Conservation (phyloP, 805 yeast genomes). For the Naumovozyma baii region DNA sequence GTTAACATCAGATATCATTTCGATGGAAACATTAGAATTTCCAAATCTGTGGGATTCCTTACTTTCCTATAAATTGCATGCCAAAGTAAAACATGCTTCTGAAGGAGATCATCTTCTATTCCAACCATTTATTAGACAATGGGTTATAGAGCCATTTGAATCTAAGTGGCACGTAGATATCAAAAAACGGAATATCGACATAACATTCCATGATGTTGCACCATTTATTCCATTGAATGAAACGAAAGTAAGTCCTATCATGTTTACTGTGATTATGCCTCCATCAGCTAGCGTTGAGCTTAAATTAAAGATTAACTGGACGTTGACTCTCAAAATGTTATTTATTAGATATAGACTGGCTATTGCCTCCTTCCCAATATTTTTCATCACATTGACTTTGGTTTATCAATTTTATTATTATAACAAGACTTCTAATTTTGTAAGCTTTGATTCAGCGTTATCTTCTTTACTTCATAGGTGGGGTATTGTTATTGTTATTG, state of each 20-base stretch:
- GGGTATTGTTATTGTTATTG: slow-evolving; percentile 16
- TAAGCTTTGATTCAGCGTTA: slow-evolving; percentile 41
- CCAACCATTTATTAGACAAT: slow-evolving; percentile 61
- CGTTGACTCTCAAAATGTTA: slow-evolving; percentile 50
- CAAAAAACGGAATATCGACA: slow-evolving; percentile 30
- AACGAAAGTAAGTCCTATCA: slow-evolving; percentile 13
- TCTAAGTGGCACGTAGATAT: slow-evolving; percentile 68
- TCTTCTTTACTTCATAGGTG: slow-evolving; percentile 26
- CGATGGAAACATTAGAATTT: slow-evolving; percentile 14
- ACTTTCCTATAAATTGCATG: slow-evolving; percentile 15
- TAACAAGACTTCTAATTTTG: slow-evolving; percentile 31
- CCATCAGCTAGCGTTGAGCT: slow-evolving; percentile 12
- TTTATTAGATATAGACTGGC: slow-evolving; percentile 72
- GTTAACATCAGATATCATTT: slow-evolving; percentile 1
- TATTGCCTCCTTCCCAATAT: slow-evolving; percentile 59
- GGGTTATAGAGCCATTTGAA: slow-evolving; percentile 54
- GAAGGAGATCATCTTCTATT: slow-evolving; percentile 27
- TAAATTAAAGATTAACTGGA: slow-evolving; percentile 18
- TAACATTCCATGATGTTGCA: slow-evolving; percentile 52
- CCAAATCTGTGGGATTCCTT: slow-evolving; percentile 25
- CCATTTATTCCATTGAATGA: slow-evolving; percentile 48
- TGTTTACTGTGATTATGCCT: slow-evolving; percentile 18
- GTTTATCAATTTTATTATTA: slow-evolving; percentile 46
- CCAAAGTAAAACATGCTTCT: slow-evolving; percentile 4
- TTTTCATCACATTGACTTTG: slow-evolving; percentile 43